phyloP scores from a whole-genome alignment of 2,329 filamentous ascomycete genomes.

The Aureobasidium uvarum region DNA sequence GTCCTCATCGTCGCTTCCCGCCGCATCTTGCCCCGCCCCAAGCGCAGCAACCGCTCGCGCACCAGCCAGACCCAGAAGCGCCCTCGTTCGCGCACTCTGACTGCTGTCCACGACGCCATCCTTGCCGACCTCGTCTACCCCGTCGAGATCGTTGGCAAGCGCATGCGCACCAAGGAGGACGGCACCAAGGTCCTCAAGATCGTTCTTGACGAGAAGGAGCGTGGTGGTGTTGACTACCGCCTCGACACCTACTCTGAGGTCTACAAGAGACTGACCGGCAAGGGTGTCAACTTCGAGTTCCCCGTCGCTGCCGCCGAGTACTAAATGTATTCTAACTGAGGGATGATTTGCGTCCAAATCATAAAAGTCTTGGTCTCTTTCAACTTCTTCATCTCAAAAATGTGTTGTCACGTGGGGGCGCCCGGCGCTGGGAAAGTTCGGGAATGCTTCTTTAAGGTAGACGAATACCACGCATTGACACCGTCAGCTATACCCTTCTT shows the following conservation, averaged over 20 bases:
- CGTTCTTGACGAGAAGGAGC: constrained; percentile 99
- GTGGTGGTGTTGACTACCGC: constrained; percentile 97
- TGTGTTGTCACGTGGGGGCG: constrained; percentile 28
- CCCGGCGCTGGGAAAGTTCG: constrained; percentile 22
- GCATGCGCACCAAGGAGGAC: constrained; percentile 97
- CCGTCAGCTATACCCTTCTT: constrained; percentile 12
- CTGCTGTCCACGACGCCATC: constrained; percentile 98
- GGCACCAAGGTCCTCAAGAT: constrained; percentile 98
- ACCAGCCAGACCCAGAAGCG: constrained; percentile 98
- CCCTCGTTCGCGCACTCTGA: constrained; percentile 94
- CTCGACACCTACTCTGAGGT: constrained; percentile 99
- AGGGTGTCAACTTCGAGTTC: constrained; percentile 98
- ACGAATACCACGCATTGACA: constrained; percentile 26
- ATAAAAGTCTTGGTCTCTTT: constrained; percentile 25
- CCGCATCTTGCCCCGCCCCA: constrained; percentile 97
- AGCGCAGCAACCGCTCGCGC: constrained; percentile 95
- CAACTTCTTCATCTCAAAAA: constrained; percentile 14
- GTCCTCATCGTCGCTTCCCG: constrained; percentile 98
- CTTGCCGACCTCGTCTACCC: constrained; percentile 98
- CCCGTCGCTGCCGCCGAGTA: constrained; percentile 80
- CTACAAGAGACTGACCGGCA: constrained; percentile 96
- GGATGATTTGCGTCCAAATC: constrained; percentile 25
- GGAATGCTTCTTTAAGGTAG: constrained; percentile 18
- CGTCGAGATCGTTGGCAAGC: constrained; percentile 99
- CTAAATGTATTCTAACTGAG: constrained; percentile 54